Evolutionary conservation across 495 filamentous ascomycete genomes (phyloP).

Genomic region (Podospora tetraspora): DNA sequence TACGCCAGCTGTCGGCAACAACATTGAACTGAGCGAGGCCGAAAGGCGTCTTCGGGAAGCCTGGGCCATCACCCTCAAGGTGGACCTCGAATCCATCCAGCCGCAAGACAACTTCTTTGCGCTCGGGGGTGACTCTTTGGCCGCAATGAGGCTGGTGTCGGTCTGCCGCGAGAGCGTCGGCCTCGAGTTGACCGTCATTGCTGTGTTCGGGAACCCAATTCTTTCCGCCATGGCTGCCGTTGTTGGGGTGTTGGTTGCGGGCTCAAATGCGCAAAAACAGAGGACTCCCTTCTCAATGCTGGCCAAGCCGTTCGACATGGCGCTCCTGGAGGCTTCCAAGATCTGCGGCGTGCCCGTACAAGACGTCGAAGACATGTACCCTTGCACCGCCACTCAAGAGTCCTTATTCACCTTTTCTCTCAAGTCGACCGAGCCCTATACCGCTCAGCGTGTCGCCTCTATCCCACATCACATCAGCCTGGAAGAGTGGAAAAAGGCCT

Average conservation of each 20-base stretch:
- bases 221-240: conserved; percentile 23
- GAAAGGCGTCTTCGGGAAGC: conserved; percentile 14
- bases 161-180: conserved; percentile 13
- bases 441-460: conserved; percentile 45
- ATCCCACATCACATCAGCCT: conserved; percentile 43
- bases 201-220: conserved; percentile 17
- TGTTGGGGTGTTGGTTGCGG: neutral
- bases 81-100: conserved; percentile 14
- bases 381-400: conserved; percentile 62
- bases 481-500: conserved; percentile 47
- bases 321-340: conserved; percentile 35
- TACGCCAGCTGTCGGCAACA: neutral
- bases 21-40: conserved; percentile 4
- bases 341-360: conserved; percentile 40
- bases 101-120: conserved; percentile 29
- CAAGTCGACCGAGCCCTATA: conserved; percentile 48
- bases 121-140: conserved; percentile 29
- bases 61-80: conserved; percentile 13
- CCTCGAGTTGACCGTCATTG: conserved; percentile 21
- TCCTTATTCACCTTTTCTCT: conserved; percentile 48
- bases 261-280: neutral
- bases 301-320: neutral
- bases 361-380: conserved; percentile 53
- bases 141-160: conserved; percentile 29
- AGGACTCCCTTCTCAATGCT: conserved; percentile 18